Conservation (phyloP, 768 basidiomycete species). For the Trametes gibbosa region DNA sequence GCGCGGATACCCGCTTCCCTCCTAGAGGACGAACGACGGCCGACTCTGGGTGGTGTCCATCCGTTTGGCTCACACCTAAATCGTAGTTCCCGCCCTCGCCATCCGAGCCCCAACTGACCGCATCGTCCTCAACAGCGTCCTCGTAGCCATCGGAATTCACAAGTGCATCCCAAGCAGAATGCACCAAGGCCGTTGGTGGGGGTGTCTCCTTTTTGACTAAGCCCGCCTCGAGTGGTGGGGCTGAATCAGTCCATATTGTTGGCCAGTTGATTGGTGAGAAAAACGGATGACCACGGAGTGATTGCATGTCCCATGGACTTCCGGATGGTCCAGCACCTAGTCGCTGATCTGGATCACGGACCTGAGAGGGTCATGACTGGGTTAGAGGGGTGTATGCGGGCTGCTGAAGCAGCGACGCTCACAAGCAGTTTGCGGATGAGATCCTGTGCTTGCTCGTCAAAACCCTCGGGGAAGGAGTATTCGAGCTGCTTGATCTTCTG, state of each 20-base stretch:
- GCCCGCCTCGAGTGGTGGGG: slow-evolving; percentile 58
- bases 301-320: slow-evolving; percentile 37
- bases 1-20: slow-evolving; percentile 37
- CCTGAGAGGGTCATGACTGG: slow-evolving; percentile 31
- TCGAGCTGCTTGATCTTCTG: slow-evolving; percentile 89
- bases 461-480: slow-evolving; percentile 83
- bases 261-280: slow-evolving; percentile 59
- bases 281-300: slow-evolving; percentile 61
- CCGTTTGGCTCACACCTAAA: background rate
- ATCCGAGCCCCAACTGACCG: slow-evolving; percentile 52
- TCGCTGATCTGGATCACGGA: slow-evolving; percentile 55
- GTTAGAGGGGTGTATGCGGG: background rate
- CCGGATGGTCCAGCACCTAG: slow-evolving; percentile 53
- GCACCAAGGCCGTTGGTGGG: slow-evolving; percentile 18
- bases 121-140: slow-evolving; percentile 23
- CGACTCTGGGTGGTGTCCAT: slow-evolving; percentile 11
- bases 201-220: slow-evolving; percentile 46
- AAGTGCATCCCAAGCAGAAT: slow-evolving; percentile 48
- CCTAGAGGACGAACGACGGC: slow-evolving; percentile 45
- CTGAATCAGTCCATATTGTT: slow-evolving; percentile 60
- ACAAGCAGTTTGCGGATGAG: slow-evolving; percentile 79
- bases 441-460: slow-evolving; percentile 79
- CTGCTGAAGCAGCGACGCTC: slow-evolving; percentile 22
- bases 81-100: slow-evolving; percentile 32
- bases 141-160: slow-evolving; percentile 51